Percentiles rank a stretch among this genome's conserved stretches.
These are phyloP conservation scores for Talaromyces albobiverticillius DNA, from an alignment of 2,329 filamentous ascomycete genomes.

Conservation along the genomic window DNA sequence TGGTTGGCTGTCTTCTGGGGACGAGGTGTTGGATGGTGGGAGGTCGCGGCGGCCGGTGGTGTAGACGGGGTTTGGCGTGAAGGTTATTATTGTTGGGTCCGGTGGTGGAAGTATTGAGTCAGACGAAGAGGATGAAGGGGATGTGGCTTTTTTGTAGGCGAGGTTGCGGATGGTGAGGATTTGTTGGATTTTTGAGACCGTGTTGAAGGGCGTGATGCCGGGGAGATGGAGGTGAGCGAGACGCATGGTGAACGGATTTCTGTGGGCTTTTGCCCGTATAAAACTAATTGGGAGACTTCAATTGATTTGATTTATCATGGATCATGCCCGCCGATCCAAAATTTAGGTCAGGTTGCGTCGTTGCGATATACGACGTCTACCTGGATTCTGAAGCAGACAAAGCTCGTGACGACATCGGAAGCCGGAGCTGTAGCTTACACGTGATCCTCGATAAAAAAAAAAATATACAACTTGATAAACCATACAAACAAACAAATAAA, in stretches of 20 bases:
- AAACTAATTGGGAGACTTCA: too few species aligned
- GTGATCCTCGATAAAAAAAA: slow-evolving; percentile 5
- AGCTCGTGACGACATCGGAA: background rate
- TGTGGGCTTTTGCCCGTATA: background rate
- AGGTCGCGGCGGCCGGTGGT: slow-evolving; percentile 83
- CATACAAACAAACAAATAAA: background rate
- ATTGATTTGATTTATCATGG: background rate
- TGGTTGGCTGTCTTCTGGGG: slow-evolving; percentile 18
- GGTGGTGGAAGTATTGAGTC: slow-evolving; percentile 47
- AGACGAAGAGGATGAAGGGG: slow-evolving; percentile 21
- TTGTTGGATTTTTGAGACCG: slow-evolving; percentile 57
- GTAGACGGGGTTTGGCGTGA: slow-evolving; percentile 79
- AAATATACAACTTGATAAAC: too few species aligned
- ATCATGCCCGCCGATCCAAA: background rate
- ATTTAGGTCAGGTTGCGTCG: too few species aligned
- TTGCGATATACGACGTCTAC: too few species aligned
- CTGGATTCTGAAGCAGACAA: background rate
- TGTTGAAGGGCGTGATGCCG: slow-evolving; percentile 52
- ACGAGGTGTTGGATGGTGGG: slow-evolving; percentile 36
- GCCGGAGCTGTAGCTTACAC: background rate
- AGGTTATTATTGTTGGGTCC: slow-evolving; percentile 72
- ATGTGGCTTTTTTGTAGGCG: slow-evolving; percentile 54
- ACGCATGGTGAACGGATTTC: slow-evolving; percentile 38
- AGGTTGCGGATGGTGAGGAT: slow-evolving; percentile 57
- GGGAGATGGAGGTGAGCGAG: slow-evolving; percentile 62